Conservation (phyloP, 768 basidiomycete species). For the Guyanaporus albipodus region DNA sequence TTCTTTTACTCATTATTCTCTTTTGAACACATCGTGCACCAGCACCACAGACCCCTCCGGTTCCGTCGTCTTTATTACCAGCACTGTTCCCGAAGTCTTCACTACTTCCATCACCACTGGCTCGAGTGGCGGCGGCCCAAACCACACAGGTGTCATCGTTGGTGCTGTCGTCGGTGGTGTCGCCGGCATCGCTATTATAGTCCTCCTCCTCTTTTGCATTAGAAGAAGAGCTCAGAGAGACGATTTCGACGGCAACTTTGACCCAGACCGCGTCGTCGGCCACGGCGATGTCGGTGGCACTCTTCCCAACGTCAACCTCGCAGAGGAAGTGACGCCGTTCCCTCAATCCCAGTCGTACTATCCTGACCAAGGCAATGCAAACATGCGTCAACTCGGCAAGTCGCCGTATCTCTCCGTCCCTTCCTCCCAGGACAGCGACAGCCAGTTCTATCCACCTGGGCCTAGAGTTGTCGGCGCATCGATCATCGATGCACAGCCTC, state of each 20-base stretch:
- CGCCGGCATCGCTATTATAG: constrained; percentile 25
- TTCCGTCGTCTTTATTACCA: constrained; percentile 20
- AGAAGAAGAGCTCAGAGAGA: constrained; percentile 25
- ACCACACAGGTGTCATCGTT: constrained; percentile 41
- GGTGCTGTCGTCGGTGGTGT: constrained; percentile 53
- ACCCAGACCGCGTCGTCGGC: constrained; percentile 40
- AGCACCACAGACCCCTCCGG: constrained; percentile 25
- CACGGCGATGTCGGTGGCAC: constrained; percentile 23
- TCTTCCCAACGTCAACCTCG: constrained; percentile 26
- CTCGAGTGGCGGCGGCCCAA: not conserved
- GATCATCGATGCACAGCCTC: constrained; percentile 7
- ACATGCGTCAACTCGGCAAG: constrained; percentile 25
- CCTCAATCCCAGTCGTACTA: constrained; percentile 7
- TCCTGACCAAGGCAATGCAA: constrained; percentile 1
- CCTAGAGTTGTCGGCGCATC: not conserved
- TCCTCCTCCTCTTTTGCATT: constrained; percentile 30
- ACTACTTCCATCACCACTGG: constrained; percentile 11
- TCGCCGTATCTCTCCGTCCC: constrained; percentile 7
- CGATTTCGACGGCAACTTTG: constrained; percentile 50
- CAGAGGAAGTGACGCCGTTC: constrained; percentile 30
- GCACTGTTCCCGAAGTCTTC: constrained; percentile 10
- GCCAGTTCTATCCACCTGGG: constrained; percentile 9
- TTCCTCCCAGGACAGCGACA: too few species aligned
- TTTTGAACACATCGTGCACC: too few species aligned
- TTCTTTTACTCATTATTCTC: too few species aligned